phyloP scores from a whole-genome alignment of 805 yeast genomes.

The Lipomyces orientalis region DNA sequence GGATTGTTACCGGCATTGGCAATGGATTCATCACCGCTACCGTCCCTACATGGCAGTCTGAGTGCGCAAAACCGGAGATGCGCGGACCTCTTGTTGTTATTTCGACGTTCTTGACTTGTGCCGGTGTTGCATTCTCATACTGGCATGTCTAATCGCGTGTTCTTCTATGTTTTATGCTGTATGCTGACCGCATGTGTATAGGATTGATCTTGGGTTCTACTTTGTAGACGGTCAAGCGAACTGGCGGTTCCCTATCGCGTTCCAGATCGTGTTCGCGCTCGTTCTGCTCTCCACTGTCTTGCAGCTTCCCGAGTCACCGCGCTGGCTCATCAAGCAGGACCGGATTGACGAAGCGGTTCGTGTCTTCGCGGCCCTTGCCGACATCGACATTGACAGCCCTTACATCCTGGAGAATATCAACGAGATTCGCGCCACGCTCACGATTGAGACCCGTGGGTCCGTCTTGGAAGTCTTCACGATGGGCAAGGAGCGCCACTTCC shows the following conservation, averaged over 20 bases:
- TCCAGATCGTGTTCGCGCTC: conserved; percentile 68
- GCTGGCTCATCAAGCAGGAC: conserved; percentile 69
- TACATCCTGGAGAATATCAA: conserved; percentile 45
- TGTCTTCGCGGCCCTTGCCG: conserved; percentile 24
- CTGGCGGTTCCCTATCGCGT: conserved; percentile 82
- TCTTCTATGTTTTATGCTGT: too few relatives aligned
- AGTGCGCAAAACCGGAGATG: conserved; percentile 66
- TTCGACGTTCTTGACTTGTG: conserved; percentile 73
- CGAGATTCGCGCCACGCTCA: conserved; percentile 36
- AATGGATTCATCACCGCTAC: conserved; percentile 80
- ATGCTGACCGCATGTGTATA: background rate
- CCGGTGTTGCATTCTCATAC: conserved; percentile 79
- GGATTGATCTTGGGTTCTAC: conserved; percentile 69
- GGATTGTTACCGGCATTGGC: conserved; percentile 76
- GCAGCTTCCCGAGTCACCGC: conserved; percentile 84
- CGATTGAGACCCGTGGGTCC: background rate
- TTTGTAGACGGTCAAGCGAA: conserved; percentile 53
- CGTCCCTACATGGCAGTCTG: conserved; percentile 83
- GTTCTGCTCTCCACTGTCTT: conserved; percentile 57
- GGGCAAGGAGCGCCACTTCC: conserved; percentile 49
- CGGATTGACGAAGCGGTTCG: conserved; percentile 57
- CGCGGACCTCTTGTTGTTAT: conserved; percentile 73
- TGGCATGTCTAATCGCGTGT: conserved; percentile 49
- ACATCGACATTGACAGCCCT: conserved; percentile 47
- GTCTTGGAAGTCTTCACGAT: background rate